Evolutionary conservation across 2,329 filamentous ascomycete species (phyloP), one percentile per base, ranked within the genome.

Genomic region (Geoglossum cookeanum): DNA sequence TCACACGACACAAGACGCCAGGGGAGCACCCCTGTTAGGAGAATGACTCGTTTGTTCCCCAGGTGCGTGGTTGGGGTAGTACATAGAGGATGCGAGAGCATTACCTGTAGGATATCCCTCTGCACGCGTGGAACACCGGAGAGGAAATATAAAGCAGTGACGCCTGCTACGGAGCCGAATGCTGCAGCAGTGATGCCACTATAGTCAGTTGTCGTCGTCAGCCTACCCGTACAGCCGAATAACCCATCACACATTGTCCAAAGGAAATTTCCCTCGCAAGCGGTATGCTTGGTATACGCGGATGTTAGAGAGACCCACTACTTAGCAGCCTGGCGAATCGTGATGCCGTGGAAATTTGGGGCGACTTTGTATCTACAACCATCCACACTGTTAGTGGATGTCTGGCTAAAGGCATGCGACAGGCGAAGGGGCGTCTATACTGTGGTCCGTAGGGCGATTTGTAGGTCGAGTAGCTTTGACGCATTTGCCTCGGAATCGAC

Each of bases 381-480:
- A 32, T 27, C 29, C 33, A 39, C 32, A 11, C 45, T 17, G 9
- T 22, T 44, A 45, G 45, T 60, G 39, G 35, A 13, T 13, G n/a
- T n/a, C 47, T 2, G 30, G 42, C 47, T 51, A 8, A 60, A 33
- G 30, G 13, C 52, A 52, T 29, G 56, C 27, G 53, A 48, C n/a
- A 15, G 13, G 35, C 3, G 30, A 48, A n/a, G 27, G 32, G 33
- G 22, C 7, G 4, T 27, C 39, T 75, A 72, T 78, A 84, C 81
- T 81, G 83, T 56, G 81, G 81, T 67, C 79, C 80, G 68, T 79
- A 82, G 63, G 75, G 72, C 71, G 78, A 83, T 72, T 76, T 77
- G 75, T 81, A 83, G 60, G 68, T 62, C 4, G 27, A 22, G 54
- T 35, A 56, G 7, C 35, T n/a, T 17, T 27, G 53, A 33, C 52